phyloP scores from a whole-genome alignment of 805 yeast genomes.

The Suhomyces kilbournensis region DNA sequence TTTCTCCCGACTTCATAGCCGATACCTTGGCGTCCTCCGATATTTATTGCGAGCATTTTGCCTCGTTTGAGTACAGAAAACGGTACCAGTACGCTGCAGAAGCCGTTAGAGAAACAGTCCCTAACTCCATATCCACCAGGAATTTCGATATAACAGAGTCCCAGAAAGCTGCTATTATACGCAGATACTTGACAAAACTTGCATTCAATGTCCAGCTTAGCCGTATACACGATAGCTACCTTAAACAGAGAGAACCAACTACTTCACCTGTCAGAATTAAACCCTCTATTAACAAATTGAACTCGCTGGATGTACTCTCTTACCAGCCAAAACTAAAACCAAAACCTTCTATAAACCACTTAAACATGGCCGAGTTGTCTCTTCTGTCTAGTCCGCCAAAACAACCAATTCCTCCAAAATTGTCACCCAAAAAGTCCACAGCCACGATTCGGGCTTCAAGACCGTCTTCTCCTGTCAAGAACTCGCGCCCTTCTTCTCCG shows the following conservation, averaged over 20 bases:
- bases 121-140: background rate
- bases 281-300: constrained; percentile 1
- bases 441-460: background rate
- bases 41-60: constrained; percentile 55
- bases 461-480: constrained; percentile 1
- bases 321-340: background rate
- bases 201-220: constrained; percentile 66
- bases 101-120: constrained; percentile 8
- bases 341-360: background rate
- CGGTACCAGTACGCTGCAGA: constrained; percentile 40
- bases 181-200: constrained; percentile 45
- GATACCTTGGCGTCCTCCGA: constrained; percentile 42
- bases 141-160: constrained; percentile 22
- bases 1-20: constrained; percentile 17
- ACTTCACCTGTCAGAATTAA: background rate
- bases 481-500: constrained; percentile 12
- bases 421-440: constrained; percentile 12
- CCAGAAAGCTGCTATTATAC: constrained; percentile 42
- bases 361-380: constrained; percentile 1
- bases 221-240: constrained; percentile 48
- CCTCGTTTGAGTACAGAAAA: constrained; percentile 32
- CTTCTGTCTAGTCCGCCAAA: constrained; percentile 1
- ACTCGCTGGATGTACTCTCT: background rate
- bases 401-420: constrained; percentile 7
- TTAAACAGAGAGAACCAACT: constrained; percentile 10